These are phyloP conservation scores for Cyanidiococcus yangmingshanensis DNA, from an alignment of 23 red algal species.

Conservation along the genomic window DNA sequence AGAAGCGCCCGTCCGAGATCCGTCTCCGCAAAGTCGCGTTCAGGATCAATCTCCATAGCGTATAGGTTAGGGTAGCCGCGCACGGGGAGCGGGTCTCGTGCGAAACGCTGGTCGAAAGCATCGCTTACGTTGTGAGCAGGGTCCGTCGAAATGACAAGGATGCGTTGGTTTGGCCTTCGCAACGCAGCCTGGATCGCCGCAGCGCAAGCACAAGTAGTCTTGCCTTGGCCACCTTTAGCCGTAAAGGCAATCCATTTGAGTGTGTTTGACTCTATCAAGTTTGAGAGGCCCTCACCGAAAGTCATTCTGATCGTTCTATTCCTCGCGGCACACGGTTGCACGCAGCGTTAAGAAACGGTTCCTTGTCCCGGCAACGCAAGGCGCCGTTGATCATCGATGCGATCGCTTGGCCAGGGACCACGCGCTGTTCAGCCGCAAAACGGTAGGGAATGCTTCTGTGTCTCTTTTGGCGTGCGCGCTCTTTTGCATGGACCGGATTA, in stretches of 20 bases:
- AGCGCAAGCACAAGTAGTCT: constrained; percentile 81
- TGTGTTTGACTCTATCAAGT: background rate
- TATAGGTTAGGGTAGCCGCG: constrained; percentile 53
- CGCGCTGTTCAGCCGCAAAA: too few relatives aligned
- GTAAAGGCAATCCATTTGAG: constrained; percentile 80
- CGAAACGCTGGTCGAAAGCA: constrained; percentile 79
- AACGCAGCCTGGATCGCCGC: constrained; percentile 44
- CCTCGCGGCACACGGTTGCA: too few relatives aligned
- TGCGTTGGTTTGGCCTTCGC: constrained; percentile 7
- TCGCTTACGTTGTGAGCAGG: constrained; percentile 95
- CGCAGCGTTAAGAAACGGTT: too few relatives aligned
- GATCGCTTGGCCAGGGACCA: too few relatives aligned
- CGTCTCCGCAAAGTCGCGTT: background rate
- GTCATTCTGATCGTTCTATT: too few relatives aligned
- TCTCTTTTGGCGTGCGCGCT: too few relatives aligned
- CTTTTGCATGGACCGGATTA: too few relatives aligned
- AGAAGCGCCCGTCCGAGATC: constrained; percentile 29
- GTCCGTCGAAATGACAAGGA: constrained; percentile 83
- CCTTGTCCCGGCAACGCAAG: too few relatives aligned
- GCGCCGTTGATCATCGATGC: too few relatives aligned
- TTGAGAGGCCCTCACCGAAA: constrained; percentile 7
- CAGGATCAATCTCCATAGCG: constrained; percentile 83
- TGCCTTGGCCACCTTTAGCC: constrained; percentile 94
- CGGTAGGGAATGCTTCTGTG: too few relatives aligned
- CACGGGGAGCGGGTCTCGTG: constrained; percentile 44